Evolutionary conservation across 306 rosid species (phyloP).

Genomic region (Vicia sativa): DNA sequence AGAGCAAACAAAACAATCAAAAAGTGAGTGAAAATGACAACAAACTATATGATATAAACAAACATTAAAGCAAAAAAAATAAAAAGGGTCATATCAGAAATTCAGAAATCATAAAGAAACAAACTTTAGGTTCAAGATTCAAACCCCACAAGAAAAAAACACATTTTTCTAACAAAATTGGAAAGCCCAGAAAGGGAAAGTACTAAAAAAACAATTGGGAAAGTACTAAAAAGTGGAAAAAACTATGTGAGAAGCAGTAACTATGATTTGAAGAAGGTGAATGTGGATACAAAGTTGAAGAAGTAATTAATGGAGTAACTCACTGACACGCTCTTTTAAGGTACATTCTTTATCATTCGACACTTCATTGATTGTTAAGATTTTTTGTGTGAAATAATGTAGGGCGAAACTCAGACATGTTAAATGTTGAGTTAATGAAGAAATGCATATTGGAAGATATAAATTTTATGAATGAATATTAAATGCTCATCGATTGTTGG

Average conservation of each 20-base stretch:
- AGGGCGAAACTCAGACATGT: too few relatives aligned
- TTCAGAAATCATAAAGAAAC: constrained; percentile 16
- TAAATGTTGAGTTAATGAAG: too few relatives aligned
- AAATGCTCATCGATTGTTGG: too few relatives aligned
- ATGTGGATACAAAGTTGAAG: neutral
- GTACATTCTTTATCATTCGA: constrained; percentile 6
- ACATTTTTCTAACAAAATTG: neutral
- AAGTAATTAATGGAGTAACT: neutral
- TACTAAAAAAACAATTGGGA: neutral
- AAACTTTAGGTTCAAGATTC: constrained; percentile 16
- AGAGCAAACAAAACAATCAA: constrained; percentile 23
- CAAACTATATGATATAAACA: constrained; percentile 17
- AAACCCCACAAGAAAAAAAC: constrained; percentile 17
- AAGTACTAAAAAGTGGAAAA: neutral
- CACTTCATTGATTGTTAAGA: too few relatives aligned
- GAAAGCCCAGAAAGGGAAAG: constrained; percentile 23
- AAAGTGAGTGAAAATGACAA: neutral
- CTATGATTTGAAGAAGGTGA: neutral
- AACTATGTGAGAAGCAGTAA: constrained; percentile 2
- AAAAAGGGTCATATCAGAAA: neutral
- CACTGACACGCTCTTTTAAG: neutral
- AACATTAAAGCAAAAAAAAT: neutral
- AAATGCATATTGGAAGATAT: too few relatives aligned
- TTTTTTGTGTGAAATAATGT: too few relatives aligned
- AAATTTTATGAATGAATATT: too few relatives aligned